Base-by-base conservation (phyloP, 2,329 filamentous ascomycete species). In the Verticillium isaacii region DNA sequence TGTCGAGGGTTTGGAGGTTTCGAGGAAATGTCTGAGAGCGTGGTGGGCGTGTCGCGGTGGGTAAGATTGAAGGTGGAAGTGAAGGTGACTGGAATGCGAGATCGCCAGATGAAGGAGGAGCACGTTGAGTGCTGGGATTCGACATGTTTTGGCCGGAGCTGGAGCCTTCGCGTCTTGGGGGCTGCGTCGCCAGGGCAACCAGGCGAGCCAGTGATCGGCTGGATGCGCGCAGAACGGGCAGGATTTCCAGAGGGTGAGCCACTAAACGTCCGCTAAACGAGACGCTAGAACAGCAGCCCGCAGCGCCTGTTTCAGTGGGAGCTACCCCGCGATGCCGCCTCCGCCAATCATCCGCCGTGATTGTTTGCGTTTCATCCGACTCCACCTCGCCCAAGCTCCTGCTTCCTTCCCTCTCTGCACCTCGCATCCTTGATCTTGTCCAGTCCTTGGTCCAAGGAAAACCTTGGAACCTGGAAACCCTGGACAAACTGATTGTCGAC, bases 51-150 rank as follows among this genome's bases (percentile, higher is more conserved):
- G 45, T 50, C 45, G 45, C 19, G 45, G 45, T 50, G 45, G 45
- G 19, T 50, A 23, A 25, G 37, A 34, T 19, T 45, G 17, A 19
- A 41, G 25, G 15, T 17, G 25, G 57, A 29, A 39, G 57, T 34
- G 57, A 58, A 19, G 57, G 45, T 25, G 57, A 50, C 37, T 58
- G 57, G 57, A 58, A 58, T 58, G 57, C 39, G 57, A 45, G 57
- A 50, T 58, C 37, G 41, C 39, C 57, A 58, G 57, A 58, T 50
- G 25, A 29, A 58, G 57, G 41, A 41, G 39, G 37, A 58, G 45
- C 57, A 29, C 25, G 57, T 50, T 50, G 45, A 50, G 8, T 25
- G 45, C 45, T 50, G 45, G 45, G 45, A 23, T 50, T 50, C 45
- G 17, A 50, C 45, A 50, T 58, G 57, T 58, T 58, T 58, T 58